Evolutionary conservation across 1,284 basidiomycete genomes (phyloP), one percentile per base, ranked within the genome.

Genomic region (Sphaerobolus stellatus): DNA sequence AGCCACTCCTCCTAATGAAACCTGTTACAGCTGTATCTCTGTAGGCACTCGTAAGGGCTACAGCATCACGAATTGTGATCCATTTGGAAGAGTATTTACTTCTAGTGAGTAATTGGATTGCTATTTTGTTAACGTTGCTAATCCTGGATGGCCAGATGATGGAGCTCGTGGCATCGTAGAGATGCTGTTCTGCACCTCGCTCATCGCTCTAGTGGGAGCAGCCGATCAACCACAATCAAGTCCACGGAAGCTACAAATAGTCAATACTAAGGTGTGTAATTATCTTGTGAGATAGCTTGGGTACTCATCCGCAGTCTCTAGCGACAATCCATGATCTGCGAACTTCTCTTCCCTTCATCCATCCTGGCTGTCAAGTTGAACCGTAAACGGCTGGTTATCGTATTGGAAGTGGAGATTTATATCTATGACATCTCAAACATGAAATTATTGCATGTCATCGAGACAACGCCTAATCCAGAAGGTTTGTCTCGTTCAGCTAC

Each of bases 381-480:
- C 75, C 82, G 97, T 54, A 94, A 97, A 73, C 89, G 94, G 0
- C 82, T 99, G 22, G 92, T 98, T 33, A 96, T 99, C 58, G 90
- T 99, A 6, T 82, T 99, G 52, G 95, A 98, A 68, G 84, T 84
- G 40, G 94, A 98, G 71, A 97, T 99, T 57, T 99, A 98, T 75
- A 94, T 98, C 55, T 99, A 99, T 68, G 96, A 99, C 68, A 98
- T 99, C 64, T 92, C 90, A 57, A 99, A 98, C 64, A 98, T 99
- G 96, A 90, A 95, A 64, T 80, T 99, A 29, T 73, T 98, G 41
- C 96, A 98, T 70, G 97, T 98, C 47, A 96, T 99, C 55, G 97
- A 99, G 76, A 99, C 96, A 0, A 90, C 91, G 14, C 86, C 92
- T 0, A 99, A 99, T 69, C 93, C 95, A 2, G 89, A 96, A 68